Percentiles rank a stretch among this genome's conserved stretches.
Evolutionary conservation across 441 rosid genomes (phyloP).

Genomic region (Erodium texanum): DNA sequence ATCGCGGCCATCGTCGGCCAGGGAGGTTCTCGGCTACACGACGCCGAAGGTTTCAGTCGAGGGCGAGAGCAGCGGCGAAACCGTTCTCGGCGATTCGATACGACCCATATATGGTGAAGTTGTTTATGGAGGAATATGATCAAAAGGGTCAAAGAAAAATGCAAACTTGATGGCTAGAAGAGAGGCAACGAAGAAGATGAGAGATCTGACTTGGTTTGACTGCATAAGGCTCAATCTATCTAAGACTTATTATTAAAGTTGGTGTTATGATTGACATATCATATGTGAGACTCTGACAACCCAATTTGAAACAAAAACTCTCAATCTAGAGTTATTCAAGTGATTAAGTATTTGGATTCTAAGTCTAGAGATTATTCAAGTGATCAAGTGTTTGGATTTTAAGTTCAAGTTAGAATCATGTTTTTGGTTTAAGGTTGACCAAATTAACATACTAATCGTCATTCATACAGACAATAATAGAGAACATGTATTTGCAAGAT

Average conservation of each 20-base stretch:
- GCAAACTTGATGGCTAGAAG: constrained; percentile 39
- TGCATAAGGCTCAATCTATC: constrained; percentile 32
- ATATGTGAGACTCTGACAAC: too few relatives aligned
- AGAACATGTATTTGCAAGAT: neutral
- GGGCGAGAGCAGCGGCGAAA: constrained; percentile 22
- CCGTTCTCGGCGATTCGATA: constrained; percentile 53
- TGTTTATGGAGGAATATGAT: constrained; percentile 88
- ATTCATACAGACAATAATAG: neutral
- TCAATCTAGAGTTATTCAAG: too few relatives aligned
- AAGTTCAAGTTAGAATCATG: too few relatives aligned
- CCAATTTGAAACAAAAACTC: too few relatives aligned
- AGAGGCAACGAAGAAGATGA: constrained; percentile 48
- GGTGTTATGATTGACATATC: too few relatives aligned
- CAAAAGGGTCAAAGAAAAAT: constrained; percentile 63
- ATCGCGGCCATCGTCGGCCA: too few relatives aligned
- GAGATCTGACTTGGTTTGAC: constrained; percentile 71
- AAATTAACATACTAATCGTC: neutral
- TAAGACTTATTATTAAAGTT: too few relatives aligned
- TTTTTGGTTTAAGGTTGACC: constrained; percentile 40
- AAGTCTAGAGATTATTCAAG: too few relatives aligned
- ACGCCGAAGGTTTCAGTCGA: constrained; percentile 41
- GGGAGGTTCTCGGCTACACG: constrained; percentile 82
- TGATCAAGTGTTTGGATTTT: too few relatives aligned
- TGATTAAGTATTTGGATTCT: too few relatives aligned
- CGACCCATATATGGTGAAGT: constrained; percentile 70